Percentiles rank a stretch among this genome's conserved stretches.
These are phyloP conservation scores for Suhomyces bolitotheri DNA, from an alignment of 1,139 yeast species.

Conservation along the genomic window DNA sequence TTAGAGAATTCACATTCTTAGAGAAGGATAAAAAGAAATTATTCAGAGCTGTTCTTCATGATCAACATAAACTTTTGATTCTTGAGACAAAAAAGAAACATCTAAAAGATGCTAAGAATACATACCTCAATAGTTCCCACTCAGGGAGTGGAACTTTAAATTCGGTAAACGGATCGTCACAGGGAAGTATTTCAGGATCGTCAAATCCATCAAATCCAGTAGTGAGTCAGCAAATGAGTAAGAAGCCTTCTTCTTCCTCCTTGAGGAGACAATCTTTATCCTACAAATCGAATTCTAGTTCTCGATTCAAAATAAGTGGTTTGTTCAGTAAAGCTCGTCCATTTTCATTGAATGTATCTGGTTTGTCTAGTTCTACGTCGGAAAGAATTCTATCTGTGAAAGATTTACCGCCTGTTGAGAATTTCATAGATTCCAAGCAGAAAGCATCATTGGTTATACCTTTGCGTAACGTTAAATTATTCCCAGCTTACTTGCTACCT, in stretches of 20 bases:
- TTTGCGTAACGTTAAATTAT: conserved; percentile 50
- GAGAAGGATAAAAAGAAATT: conserved; percentile 32
- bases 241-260: conserved; percentile 35
- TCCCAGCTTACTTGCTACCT: conserved; percentile 56
- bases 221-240: conserved; percentile 20
- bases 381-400: conserved; percentile 54
- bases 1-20: conserved; percentile 28
- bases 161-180: background rate
- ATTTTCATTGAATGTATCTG: conserved; percentile 31
- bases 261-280: conserved; percentile 44
- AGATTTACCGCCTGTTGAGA: conserved; percentile 60
- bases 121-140: background rate
- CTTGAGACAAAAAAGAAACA: conserved; percentile 39
- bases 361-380: conserved; percentile 24
- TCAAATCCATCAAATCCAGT: background rate
- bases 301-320: conserved; percentile 48
- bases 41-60: conserved; percentile 34
- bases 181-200: conserved; percentile 2
- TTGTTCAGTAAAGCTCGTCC: conserved; percentile 42
- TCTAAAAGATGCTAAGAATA: conserved; percentile 19
- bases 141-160: conserved; percentile 2
- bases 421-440: conserved; percentile 42
- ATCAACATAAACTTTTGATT: conserved; percentile 37
- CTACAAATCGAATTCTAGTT: conserved; percentile 37
- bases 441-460: conserved; percentile 62